Conservation (phyloP, 2,329 filamentous ascomycete genomes). For the Graphilbum sp. region DNA sequence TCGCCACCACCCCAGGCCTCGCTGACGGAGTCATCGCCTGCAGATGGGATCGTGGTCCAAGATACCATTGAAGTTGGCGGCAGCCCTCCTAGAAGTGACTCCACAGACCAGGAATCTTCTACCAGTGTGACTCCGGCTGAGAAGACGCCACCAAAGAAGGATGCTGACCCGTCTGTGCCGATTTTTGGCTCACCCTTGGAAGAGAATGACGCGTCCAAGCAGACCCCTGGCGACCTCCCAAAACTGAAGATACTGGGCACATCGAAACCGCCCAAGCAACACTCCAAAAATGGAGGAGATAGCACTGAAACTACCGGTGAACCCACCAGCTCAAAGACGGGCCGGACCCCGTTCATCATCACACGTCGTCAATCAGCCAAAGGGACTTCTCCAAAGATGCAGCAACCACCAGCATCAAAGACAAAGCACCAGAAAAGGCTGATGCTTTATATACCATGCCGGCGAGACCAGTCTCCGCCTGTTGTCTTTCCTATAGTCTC, state of each 20-base stretch:
- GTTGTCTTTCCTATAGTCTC: slow-evolving; percentile 4
- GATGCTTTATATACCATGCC: slow-evolving; percentile 6
- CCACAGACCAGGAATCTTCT: slow-evolving; percentile 15
- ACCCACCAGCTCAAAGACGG: neutral
- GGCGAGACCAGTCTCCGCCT: slow-evolving; percentile 6
- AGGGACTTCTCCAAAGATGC: neutral
- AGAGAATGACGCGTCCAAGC: too few relatives aligned
- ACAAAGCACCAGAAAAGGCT: neutral
- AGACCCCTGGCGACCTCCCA: too few relatives aligned
- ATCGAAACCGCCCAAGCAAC: too few relatives aligned
- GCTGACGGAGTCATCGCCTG: slow-evolving; percentile 15
- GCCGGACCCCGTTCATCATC: neutral
- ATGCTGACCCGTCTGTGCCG: neutral
- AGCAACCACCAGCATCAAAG: neutral
- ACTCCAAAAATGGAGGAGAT: too few relatives aligned
- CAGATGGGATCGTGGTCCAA: slow-evolving; percentile 35
- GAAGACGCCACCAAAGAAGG: neutral
- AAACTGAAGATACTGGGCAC: neutral
- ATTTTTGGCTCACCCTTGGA: too few relatives aligned
- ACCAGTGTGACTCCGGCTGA: slow-evolving; percentile 6
- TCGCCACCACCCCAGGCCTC: neutral
- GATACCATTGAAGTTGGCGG: slow-evolving; percentile 42
- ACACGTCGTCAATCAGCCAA: neutral
- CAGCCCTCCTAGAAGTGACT: slow-evolving; percentile 16
- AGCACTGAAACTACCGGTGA: too few relatives aligned